phyloP scores from a whole-genome alignment of 2,329 filamentous ascomycete genomes.

The Botrytis cinerea region DNA sequence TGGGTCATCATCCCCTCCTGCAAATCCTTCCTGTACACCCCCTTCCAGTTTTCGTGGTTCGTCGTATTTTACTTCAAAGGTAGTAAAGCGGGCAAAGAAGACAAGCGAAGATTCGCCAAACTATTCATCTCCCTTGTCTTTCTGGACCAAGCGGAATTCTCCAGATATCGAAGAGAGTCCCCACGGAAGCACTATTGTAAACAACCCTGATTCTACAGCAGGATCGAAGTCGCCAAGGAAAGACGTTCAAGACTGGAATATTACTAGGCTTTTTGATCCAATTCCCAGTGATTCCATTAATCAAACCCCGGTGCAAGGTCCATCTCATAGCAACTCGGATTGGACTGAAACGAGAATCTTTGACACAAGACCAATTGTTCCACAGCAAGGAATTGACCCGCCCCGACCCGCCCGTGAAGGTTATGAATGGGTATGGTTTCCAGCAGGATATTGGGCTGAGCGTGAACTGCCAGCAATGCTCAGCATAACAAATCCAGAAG shows the following conservation, averaged over 20 bases:
- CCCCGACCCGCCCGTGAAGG: constrained; percentile 57
- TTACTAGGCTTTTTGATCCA: constrained; percentile 19
- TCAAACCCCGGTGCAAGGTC: neutral
- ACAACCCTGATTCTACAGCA: neutral
- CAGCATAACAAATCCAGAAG: neutral
- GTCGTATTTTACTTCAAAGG: constrained; percentile 16
- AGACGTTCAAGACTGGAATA: constrained; percentile 23
- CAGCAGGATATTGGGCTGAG: constrained; percentile 64
- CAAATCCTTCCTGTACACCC: neutral
- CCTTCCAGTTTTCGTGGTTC: constrained; percentile 7
- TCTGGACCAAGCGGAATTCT: constrained; percentile 14
- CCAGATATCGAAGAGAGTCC: neutral
- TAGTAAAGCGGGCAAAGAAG: constrained; percentile 2
- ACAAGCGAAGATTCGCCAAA: constrained; percentile 9
- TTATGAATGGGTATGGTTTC: constrained; percentile 64
- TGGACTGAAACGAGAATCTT: constrained; percentile 30
- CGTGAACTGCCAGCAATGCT: constrained; percentile 43
- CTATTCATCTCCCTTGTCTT: neutral
- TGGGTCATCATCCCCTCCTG: constrained; percentile 4
- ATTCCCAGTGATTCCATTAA: neutral
- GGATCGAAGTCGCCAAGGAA: neutral
- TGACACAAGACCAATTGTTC: constrained; percentile 10
- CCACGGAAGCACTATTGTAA: neutral
- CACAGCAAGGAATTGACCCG: constrained; percentile 46
- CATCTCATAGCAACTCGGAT: constrained; percentile 23